A percentile compares a stretch with the other conserved stretches of the same genome.
These are phyloP conservation scores for Chalaropsis thielavioides DNA, from an alignment of 2,329 filamentous ascomycete species.

Conservation along the genomic window DNA sequence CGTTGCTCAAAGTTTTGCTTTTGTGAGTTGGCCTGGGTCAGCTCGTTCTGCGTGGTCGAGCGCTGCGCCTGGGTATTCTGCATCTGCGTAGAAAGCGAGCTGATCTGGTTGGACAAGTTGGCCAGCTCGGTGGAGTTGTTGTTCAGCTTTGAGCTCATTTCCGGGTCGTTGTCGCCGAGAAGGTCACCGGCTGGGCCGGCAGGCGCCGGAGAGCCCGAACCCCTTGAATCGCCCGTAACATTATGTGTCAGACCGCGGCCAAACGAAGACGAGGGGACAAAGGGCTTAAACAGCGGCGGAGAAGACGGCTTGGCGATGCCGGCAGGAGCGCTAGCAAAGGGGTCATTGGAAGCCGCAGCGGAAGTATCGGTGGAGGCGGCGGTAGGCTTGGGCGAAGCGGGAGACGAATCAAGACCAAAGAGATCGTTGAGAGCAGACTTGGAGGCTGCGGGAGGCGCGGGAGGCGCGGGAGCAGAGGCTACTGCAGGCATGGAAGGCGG, in stretches of 20 bases:
- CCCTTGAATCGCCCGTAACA: conserved; percentile 46
- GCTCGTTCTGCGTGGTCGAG: conserved; percentile 60
- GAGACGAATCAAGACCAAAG: conserved; percentile 62
- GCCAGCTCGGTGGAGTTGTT: conserved; percentile 84
- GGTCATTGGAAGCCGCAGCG: conserved; percentile 61
- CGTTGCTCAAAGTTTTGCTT: conserved; percentile 89
- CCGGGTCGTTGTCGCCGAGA: conserved; percentile 77
- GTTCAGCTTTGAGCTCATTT: conserved; percentile 74
- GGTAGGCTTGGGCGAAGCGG: conserved; percentile 38
- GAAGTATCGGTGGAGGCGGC: conserved; percentile 43
- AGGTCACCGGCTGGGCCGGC: conserved; percentile 56
- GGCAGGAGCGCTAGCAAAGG: conserved; percentile 44
- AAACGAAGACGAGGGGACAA: conserved; percentile 83
- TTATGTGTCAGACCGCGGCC: conserved; percentile 60
- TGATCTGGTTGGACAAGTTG: conserved; percentile 91
- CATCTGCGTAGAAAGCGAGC: conserved; percentile 82
- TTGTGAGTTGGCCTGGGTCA: conserved; percentile 67
- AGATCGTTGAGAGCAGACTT: conserved; percentile 86
- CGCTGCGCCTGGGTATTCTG: conserved; percentile 81
- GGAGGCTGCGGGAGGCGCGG: conserved; percentile 32
- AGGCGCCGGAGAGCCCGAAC: conserved; percentile 36
- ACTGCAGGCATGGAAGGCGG: conserved; percentile 22
- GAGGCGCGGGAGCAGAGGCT: conserved; percentile 27
- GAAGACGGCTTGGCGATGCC: conserved; percentile 41
- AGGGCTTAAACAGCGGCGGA: conserved; percentile 63